A percentile compares a stretch with the other conserved stretches of the same genome.
Conservation (phyloP, 1,284 basidiomycete species). For the Xerocomus cyaneibrunnescens region DNA sequence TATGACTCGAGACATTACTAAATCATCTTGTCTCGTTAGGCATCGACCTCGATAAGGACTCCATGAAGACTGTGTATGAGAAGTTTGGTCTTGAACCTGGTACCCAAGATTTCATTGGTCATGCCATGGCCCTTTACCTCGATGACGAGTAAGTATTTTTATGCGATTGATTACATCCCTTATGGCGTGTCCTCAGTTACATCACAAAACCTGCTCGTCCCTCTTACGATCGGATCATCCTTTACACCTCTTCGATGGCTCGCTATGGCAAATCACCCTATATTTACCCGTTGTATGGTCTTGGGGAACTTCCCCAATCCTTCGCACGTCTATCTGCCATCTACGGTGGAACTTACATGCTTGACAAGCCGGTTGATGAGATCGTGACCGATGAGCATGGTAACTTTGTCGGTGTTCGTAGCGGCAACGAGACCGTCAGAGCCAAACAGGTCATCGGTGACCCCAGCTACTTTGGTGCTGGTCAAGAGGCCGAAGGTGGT, state of each 20-base stretch:
- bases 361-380: conserved; percentile 93
- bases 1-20: background rate
- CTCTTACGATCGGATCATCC: conserved; percentile 92
- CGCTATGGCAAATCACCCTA: conserved; percentile 99
- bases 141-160: conserved; percentile 84
- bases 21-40: conserved; percentile 45
- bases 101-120: conserved; percentile 99
- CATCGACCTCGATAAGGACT: conserved; percentile 81
- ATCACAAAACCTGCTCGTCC: conserved; percentile 89
- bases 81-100: conserved; percentile 97
- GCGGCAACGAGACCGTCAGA: conserved; percentile 91
- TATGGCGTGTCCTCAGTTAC: conserved; percentile 58
- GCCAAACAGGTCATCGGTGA: conserved; percentile 99
- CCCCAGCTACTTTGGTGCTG: conserved; percentile 94
- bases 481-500: conserved; percentile 59
- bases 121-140: conserved; percentile 98
- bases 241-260: conserved; percentile 99
- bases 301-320: conserved; percentile 98
- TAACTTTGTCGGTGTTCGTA: conserved; percentile 92
- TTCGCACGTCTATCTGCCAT: conserved; percentile 98
- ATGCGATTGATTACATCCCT: background rate
- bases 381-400: conserved; percentile 87
- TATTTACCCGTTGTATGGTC: conserved; percentile 98
- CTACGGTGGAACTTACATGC: conserved; percentile 99
- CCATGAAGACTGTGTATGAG: conserved; percentile 92